Evolutionary conservation across 805 yeast genomes (phyloP).

Genomic region (Millerago galiae): DNA sequence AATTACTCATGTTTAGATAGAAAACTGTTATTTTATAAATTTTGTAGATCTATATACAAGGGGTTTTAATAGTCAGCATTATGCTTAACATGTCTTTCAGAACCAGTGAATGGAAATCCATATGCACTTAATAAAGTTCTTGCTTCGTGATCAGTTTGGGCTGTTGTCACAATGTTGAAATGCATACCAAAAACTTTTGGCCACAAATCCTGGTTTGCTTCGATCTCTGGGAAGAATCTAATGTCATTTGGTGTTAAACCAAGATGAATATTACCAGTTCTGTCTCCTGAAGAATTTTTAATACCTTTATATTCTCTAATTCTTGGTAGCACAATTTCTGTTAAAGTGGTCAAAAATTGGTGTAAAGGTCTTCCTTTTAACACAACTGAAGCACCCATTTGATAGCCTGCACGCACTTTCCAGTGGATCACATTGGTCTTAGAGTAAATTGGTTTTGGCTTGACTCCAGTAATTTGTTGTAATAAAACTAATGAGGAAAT

Average conservation of each 20-base stretch:
- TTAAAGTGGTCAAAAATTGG: constrained; percentile 78
- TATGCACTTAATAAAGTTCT: constrained; percentile 74
- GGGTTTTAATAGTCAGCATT: constrained; percentile 17
- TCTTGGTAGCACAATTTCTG: constrained; percentile 91
- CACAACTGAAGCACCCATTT: constrained; percentile 83
- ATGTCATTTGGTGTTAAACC: constrained; percentile 76
- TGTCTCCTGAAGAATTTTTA: constrained; percentile 71
- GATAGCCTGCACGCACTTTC: constrained; percentile 82
- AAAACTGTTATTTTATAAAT: not conserved
- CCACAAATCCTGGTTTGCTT: constrained; percentile 83
- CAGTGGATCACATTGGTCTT: constrained; percentile 77
- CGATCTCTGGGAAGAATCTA: constrained; percentile 87
- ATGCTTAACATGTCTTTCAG: constrained; percentile 31
- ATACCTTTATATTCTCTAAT: constrained; percentile 83
- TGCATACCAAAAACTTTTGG: constrained; percentile 83
- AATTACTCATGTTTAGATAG: constrained; percentile 25
- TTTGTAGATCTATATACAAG: not conserved
- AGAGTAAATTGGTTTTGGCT: constrained; percentile 68
- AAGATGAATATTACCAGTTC: constrained; percentile 77
- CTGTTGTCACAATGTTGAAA: constrained; percentile 77
- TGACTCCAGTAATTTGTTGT: constrained; percentile 91
- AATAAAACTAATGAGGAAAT: constrained; percentile 72
- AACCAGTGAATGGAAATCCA: constrained; percentile 71
- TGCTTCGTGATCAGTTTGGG: constrained; percentile 87
- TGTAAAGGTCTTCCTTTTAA: constrained; percentile 75